A percentile compares a stretch with the other conserved stretches of the same genome.
phyloP scores from a whole-genome alignment of 441 rosid species.

The Isatis lusitanica region DNA sequence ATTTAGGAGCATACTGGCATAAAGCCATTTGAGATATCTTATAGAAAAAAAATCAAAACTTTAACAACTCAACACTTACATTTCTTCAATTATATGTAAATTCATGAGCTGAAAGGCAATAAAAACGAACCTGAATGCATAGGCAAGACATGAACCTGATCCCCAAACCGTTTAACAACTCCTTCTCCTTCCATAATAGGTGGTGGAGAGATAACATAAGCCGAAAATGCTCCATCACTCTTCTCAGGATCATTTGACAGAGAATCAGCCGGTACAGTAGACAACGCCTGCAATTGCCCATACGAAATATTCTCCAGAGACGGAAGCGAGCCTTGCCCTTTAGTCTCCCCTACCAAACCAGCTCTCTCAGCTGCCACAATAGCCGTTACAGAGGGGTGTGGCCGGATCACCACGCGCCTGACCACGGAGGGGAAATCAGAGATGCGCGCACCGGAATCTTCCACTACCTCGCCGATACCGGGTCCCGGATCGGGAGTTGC shows the following conservation, averaged over 20 bases:
- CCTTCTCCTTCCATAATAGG: slow-evolving; percentile 82
- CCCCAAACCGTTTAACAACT: slow-evolving; percentile 74
- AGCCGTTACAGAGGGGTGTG: slow-evolving; percentile 67
- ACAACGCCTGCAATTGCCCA: slow-evolving; percentile 84
- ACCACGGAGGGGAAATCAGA: slow-evolving; percentile 69
- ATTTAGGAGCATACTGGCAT: slow-evolving; percentile 7
- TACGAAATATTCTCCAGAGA: slow-evolving; percentile 77
- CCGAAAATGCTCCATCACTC: slow-evolving; percentile 47
- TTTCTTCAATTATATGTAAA: background rate
- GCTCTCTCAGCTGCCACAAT: slow-evolving; percentile 64
- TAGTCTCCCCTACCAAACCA: slow-evolving; percentile 48
- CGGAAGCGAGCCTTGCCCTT: slow-evolving; percentile 38
- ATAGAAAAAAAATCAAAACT: background rate
- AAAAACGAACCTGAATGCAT: slow-evolving; percentile 80
- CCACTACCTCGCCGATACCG: slow-evolving; percentile 52
- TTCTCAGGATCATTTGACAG: slow-evolving; percentile 51
- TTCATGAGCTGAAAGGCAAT: background rate
- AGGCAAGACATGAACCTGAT: slow-evolving; percentile 69
- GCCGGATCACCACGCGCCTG: slow-evolving; percentile 64
- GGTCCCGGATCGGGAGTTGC: slow-evolving; percentile 53
- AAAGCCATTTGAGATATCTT: slow-evolving; percentile 11
- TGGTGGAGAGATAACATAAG: slow-evolving; percentile 69
- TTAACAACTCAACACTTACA: background rate
- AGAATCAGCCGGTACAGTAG: slow-evolving; percentile 67
- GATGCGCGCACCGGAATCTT: slow-evolving; percentile 59